phyloP scores from a whole-genome alignment of 306 rosid genomes.

The Albizia julibrissin region DNA sequence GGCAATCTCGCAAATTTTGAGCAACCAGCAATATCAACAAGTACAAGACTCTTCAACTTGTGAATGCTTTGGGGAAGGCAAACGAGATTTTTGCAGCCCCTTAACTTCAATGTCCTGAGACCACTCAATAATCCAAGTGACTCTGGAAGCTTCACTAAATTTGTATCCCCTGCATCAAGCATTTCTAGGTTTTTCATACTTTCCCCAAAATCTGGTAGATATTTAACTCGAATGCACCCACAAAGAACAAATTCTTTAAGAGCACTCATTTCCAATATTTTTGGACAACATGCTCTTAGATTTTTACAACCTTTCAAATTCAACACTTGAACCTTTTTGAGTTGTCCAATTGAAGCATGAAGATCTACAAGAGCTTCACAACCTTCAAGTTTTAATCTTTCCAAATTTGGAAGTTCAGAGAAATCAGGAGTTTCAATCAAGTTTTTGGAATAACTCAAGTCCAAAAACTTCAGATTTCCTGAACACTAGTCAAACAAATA shows the following conservation, averaged over 20 bases:
- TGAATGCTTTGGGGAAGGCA: background rate
- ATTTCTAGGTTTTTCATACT: background rate
- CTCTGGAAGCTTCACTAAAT: background rate
- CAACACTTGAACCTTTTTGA: background rate
- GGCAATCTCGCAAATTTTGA: background rate
- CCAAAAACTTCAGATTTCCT: background rate
- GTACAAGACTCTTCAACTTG: background rate
- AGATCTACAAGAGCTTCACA: background rate
- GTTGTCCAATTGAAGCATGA: background rate
- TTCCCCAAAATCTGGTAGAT: background rate
- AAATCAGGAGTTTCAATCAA: background rate
- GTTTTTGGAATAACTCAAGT: background rate
- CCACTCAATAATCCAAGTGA: background rate
- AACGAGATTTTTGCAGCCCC: background rate
- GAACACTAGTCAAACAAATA: background rate
- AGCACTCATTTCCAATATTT: background rate
- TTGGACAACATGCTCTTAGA: background rate
- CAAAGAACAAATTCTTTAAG: background rate
- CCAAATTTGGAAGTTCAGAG: background rate
- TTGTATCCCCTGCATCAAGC: background rate
- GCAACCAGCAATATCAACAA: background rate
- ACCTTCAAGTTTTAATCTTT: background rate
- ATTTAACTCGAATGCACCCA: background rate
- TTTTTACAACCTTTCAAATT: background rate
- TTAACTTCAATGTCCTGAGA: background rate